phyloP scores from a whole-genome alignment of 2,329 filamentous ascomycete genomes.

The Fusarium illudens region DNA sequence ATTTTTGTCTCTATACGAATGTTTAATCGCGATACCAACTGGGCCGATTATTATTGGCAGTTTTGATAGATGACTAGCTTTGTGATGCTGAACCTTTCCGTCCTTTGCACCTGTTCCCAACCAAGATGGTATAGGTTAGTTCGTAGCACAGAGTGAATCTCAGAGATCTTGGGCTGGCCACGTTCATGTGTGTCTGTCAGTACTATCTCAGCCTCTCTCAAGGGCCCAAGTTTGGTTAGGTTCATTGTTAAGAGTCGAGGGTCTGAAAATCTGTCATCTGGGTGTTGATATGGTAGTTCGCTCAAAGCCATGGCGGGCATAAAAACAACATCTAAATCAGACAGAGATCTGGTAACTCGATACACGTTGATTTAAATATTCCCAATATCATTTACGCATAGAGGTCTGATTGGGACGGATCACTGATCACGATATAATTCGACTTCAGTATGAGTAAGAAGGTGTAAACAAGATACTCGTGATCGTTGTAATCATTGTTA shows the following conservation, averaged over 20 bases:
- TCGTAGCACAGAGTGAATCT: not conserved
- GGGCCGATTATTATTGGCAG: too few species aligned
- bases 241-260: too few species aligned
- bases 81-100: not conserved
- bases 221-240: too few species aligned
- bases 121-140: not conserved
- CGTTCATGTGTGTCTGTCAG: too few species aligned
- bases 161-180: not conserved
- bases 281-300: rapidly evolving
- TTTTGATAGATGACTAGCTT: too few species aligned
- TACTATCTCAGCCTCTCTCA: too few species aligned
- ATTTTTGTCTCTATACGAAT: not conserved
- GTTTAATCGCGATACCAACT: too few species aligned
- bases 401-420: not conserved
- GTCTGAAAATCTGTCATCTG: too few species aligned
- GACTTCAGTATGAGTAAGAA: not conserved
- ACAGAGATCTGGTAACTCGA: not conserved
- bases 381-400: not conserved
- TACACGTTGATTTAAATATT: not conserved
- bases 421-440: not conserved
- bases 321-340: not conserved
- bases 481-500: not conserved
- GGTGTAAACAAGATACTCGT: not conserved
- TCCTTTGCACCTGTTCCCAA: not conserved
- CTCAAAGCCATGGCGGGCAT: not conserved